Evolutionary conservation across 352 stramenopile genomes (phyloP).

Genomic region (Aphanomyces euteiches): DNA sequence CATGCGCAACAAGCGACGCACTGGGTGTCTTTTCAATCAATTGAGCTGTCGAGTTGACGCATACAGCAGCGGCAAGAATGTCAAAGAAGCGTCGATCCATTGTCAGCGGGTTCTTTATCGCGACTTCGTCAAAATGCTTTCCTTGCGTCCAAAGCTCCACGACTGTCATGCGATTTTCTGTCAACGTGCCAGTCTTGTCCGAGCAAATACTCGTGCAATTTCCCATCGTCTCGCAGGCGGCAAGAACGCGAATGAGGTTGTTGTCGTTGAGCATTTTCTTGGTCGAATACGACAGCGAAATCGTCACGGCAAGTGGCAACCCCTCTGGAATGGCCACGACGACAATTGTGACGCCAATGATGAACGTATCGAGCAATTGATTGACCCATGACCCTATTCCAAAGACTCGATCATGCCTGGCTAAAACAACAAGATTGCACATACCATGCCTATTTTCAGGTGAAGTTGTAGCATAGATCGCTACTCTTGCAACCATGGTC

Average conservation of each 20-base stretch:
- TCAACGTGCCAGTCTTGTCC: conserved; percentile 96
- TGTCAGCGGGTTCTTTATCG: conserved; percentile 34
- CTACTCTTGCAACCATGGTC: conserved; percentile 83
- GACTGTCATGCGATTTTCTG: conserved; percentile 97
- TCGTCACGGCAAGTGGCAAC: conserved; percentile 90
- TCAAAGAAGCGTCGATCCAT: conserved; percentile 43
- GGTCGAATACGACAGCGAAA: conserved; percentile 93
- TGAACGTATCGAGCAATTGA: conserved; percentile 91
- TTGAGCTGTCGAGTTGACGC: conserved; percentile 73
- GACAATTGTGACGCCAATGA: conserved; percentile 92
- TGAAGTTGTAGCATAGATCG: conserved; percentile 58
- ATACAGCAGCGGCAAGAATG: conserved; percentile 52
- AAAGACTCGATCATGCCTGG: conserved; percentile 11
- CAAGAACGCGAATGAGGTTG: conserved; percentile 97
- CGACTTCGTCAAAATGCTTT: conserved; percentile 41
- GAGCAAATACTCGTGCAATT: conserved; percentile 98
- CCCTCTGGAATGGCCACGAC: conserved; percentile 94
- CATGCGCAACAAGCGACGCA: background rate
- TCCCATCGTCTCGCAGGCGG: conserved; percentile 98
- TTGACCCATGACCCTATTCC: conserved; percentile 60
- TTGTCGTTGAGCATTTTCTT: conserved; percentile 98
- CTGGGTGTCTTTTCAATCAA: conserved; percentile 45
- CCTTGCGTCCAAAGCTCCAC: conserved; percentile 86
- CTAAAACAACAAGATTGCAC: conserved; percentile 4
- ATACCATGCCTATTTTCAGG: conserved; percentile 37